Evolutionary conservation across 192 early-diverging fungal species (phyloP).

Genomic region (Coemansia sp.): DNA sequence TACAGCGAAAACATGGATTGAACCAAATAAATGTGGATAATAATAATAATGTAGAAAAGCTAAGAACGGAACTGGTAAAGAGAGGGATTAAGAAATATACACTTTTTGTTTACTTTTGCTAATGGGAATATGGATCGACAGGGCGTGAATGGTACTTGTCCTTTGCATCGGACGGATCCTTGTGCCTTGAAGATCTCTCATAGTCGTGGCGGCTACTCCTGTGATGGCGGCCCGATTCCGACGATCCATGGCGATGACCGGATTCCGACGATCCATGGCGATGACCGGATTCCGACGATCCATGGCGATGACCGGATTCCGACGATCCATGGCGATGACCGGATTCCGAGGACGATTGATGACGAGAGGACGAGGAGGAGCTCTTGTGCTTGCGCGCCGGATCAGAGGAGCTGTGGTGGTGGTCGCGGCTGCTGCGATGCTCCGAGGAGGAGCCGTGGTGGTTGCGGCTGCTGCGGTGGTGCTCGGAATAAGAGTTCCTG

Average conservation of each 20-base stretch:
- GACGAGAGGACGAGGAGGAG: background rate
- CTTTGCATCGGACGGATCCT: background rate
- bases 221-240: background rate
- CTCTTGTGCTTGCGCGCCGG: constrained; percentile 11
- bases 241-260: too few species aligned
- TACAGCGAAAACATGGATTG: background rate
- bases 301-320: background rate
- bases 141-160: background rate
- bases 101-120: background rate
- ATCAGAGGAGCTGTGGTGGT: background rate
- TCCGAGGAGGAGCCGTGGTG: background rate
- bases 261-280: too few species aligned
- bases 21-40: background rate
- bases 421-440: background rate
- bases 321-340: background rate
- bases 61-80: too few species aligned
- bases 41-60: background rate
- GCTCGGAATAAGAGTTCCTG: background rate
- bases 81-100: background rate
- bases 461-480: too few species aligned
- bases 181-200: background rate
- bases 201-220: background rate
- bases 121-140: background rate
- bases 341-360: background rate
- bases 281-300: background rate